These are phyloP conservation scores for Colletotrichum cuscutae DNA, from an alignment of 2,329 filamentous ascomycete species.

Conservation along the genomic window DNA sequence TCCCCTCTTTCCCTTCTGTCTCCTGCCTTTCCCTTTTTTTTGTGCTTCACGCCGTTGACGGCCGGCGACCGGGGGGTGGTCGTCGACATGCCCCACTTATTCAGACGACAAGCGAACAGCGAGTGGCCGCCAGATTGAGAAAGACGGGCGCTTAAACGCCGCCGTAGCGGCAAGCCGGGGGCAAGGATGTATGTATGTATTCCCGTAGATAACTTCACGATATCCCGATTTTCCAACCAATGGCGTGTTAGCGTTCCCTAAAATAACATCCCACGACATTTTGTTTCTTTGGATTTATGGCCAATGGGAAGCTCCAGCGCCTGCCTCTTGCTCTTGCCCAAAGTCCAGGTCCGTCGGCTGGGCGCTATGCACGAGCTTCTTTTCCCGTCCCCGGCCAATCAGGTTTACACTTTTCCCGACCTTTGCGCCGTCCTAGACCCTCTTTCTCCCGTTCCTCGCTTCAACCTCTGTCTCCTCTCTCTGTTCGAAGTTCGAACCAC, in stretches of 20 bases:
- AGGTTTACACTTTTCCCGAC: neutral
- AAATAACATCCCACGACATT: constrained; percentile 41
- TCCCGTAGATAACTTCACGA: neutral
- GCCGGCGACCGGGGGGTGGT: constrained; percentile 4
- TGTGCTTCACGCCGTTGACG: constrained; percentile 22
- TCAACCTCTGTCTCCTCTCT: neutral
- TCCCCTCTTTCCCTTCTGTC: constrained; percentile 20
- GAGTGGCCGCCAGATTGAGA: constrained; percentile 19
- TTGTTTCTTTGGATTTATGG: constrained; percentile 36
- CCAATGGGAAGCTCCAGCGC: constrained; percentile 40
- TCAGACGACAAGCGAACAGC: constrained; percentile 27
- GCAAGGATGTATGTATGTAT: too few relatives aligned
- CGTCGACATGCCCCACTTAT: neutral
- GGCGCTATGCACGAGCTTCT: constrained; percentile 21
- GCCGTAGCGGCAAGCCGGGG: constrained; percentile 3
- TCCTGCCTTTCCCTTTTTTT: constrained; percentile 12
- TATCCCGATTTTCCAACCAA: constrained; percentile 38
- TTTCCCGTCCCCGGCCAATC: constrained; percentile 16
- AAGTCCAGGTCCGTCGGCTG: constrained; percentile 8
- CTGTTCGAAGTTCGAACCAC: neutral
- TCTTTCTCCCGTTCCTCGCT: constrained; percentile 1
- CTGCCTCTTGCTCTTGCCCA: neutral
- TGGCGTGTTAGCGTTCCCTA: constrained; percentile 38
- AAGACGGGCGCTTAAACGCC: constrained; percentile 33
- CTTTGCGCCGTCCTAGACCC: constrained; percentile 28